Conservation (phyloP, 108 stramenopile genomes). For the Nitzschia sp. region DNA sequence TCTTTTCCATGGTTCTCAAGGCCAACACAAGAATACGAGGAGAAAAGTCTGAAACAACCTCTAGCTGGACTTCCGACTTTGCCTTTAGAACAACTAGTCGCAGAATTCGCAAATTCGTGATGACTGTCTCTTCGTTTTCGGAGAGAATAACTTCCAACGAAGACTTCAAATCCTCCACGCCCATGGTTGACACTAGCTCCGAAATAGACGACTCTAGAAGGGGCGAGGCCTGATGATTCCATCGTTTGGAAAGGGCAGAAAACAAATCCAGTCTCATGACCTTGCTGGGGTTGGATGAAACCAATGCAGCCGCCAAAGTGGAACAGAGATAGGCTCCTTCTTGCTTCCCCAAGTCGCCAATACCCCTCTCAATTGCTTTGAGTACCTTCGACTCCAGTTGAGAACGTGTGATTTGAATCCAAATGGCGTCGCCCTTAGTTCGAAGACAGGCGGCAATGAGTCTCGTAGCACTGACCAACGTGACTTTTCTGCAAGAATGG, state of each 20-base stretch:
- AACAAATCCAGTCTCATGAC: background rate
- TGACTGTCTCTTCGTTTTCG: too few species aligned
- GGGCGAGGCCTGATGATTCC: background rate
- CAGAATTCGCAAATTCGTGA: constrained; percentile 5
- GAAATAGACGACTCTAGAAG: constrained; percentile 11
- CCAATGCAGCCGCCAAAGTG: background rate
- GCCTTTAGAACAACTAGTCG: constrained; percentile 19
- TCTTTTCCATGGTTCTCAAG: background rate
- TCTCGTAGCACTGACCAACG: too few species aligned
- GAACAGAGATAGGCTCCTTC: too few species aligned
- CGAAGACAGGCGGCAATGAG: too few species aligned
- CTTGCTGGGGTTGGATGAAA: constrained; percentile 11
- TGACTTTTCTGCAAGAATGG: too few species aligned
- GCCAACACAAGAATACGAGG: constrained; percentile 2
- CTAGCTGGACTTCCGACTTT: background rate
- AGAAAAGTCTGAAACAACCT: constrained; percentile 11
- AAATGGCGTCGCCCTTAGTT: too few species aligned
- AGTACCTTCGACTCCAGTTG: too few species aligned
- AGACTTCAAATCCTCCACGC: constrained; percentile 11
- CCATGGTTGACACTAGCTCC: constrained; percentile 13
- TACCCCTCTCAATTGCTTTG: too few species aligned
- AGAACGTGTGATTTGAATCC: too few species aligned
- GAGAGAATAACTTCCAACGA: constrained; percentile 14
- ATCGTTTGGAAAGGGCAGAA: background rate
- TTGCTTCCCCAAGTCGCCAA: too few species aligned